Base-by-base conservation (phyloP, 2,329 filamentous ascomycete genomes). In the Thermochaetoides dissita region DNA sequence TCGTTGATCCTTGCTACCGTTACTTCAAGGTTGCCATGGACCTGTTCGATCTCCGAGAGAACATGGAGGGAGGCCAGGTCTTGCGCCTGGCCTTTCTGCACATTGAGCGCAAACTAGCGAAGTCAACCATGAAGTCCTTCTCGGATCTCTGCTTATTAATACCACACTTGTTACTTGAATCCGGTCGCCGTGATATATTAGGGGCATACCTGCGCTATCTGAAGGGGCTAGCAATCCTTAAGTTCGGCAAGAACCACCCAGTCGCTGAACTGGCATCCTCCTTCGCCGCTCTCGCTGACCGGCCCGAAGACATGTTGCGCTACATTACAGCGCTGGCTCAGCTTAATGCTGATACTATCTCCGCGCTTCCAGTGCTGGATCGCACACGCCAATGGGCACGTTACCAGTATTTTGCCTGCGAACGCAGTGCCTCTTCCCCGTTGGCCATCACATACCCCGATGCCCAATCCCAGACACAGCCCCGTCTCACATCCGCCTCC, bases 21-120 rank as follows among this genome's bases (percentile, higher is more conserved):
- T 53, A 51, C 34, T 54, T 54, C 46, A 51, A 49, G n/a, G 40
- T 45, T 5, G 46, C 52, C 37, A 51, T 53, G 47, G 52, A 53
- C 28, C 43, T 54, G 3, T 52, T 54, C 36, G 49, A 52, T 38
- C 45, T 49, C n/a, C 29, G 38, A 5, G 50, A 54, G 36, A 44
- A 51, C 39, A 11, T 45, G 3, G 41, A 48, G 11, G 52, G 46
- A 10, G 52, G 52, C 9, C 45, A 46, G 8, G 40, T 54, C 3
- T 43, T 54, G 5, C 49, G 52, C 29, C 48, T 52, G 30, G 52
- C 52, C 38, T 54, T 54, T 31, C 36, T 54, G 2, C 48, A 52
- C 29, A 46, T 53, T 28, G 52, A 54, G 37, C 44, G 41, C 36
- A 49, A 50, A 11, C 41, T 54, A 6, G 38, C 44, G 10, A 44